These are phyloP conservation scores for Bryoerythrophyllum caledonicum DNA, from an alignment of 225 moss, liverwort and hornwort species.

Conservation along the genomic window DNA sequence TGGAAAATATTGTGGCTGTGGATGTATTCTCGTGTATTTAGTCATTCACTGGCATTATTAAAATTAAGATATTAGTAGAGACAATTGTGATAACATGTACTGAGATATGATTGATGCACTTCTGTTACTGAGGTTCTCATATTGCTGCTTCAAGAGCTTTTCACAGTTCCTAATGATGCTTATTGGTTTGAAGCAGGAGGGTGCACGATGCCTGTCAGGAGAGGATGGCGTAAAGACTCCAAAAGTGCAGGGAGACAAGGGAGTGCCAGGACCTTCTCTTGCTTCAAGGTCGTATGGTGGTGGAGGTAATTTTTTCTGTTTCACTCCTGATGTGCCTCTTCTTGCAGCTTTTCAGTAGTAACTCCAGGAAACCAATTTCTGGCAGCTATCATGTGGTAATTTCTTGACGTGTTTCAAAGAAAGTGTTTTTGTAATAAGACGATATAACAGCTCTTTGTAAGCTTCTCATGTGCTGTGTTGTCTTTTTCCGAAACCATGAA, in stretches of 20 bases:
- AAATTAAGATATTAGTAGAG: conserved; percentile 2
- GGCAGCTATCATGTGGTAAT: not conserved
- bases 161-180: not conserved
- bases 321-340: conserved; percentile 18
- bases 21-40: conserved; percentile 22
- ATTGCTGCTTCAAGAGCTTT: conserved; percentile 16
- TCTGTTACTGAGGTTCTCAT: conserved; percentile 6
- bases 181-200: conserved; percentile 45
- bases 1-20: not conserved
- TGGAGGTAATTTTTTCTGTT: conserved; percentile 45
- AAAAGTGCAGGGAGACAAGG: conserved; percentile 22
- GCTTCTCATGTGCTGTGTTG: conserved; percentile 1
- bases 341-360: conserved; percentile 17
- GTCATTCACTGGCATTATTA: not conserved
- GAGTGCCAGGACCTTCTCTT: conserved; percentile 32
- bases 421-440: not conserved
- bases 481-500: not conserved
- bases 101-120: not conserved
- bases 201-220: conserved; percentile 26
- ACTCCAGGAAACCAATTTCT: conserved; percentile 1
- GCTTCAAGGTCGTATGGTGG: conserved; percentile 49
- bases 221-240: conserved; percentile 28
- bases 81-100: not conserved
- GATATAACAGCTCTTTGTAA: not conserved
- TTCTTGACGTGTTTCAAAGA: not conserved